Conservation (phyloP, 176 grass and related monocot species). For the Aegilops longissima region DNA sequence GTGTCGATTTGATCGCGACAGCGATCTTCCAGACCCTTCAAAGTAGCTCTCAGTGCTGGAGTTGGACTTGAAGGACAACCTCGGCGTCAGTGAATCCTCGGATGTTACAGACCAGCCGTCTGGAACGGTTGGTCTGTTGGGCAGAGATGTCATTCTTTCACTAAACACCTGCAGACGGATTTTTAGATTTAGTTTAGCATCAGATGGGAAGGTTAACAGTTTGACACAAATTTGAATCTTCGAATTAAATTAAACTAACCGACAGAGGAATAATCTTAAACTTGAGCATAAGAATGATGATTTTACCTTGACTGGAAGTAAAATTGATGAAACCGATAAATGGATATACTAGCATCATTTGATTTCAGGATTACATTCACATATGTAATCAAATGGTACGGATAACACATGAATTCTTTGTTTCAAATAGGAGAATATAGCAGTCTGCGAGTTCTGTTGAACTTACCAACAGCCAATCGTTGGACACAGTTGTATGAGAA, state of each 20-base stretch:
- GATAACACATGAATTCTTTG: background rate
- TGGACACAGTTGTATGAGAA: background rate
- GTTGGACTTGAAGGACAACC: constrained; percentile 37
- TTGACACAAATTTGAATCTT: background rate
- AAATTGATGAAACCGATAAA: background rate
- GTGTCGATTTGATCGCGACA: background rate
- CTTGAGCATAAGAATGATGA: background rate
- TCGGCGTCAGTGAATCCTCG: constrained; percentile 45
- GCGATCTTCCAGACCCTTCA: constrained; percentile 19
- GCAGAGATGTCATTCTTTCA: constrained; percentile 28
- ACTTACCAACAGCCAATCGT: background rate
- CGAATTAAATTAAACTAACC: background rate
- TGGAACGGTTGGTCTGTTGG: constrained; percentile 15
- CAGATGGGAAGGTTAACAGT: background rate
- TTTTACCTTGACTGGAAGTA: background rate
- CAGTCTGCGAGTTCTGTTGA: background rate
- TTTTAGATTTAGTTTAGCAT: background rate
- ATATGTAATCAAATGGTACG: background rate
- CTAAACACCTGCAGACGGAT: constrained; percentile 19
- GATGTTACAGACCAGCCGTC: constrained; percentile 35
- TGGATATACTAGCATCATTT: constrained; percentile 1
- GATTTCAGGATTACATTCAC: background rate
- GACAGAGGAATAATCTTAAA: background rate
- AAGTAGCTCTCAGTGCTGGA: constrained; percentile 34
- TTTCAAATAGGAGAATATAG: background rate